Base-by-base conservation (phyloP, 495 filamentous ascomycete species). In the Penicillium fimorum region DNA sequence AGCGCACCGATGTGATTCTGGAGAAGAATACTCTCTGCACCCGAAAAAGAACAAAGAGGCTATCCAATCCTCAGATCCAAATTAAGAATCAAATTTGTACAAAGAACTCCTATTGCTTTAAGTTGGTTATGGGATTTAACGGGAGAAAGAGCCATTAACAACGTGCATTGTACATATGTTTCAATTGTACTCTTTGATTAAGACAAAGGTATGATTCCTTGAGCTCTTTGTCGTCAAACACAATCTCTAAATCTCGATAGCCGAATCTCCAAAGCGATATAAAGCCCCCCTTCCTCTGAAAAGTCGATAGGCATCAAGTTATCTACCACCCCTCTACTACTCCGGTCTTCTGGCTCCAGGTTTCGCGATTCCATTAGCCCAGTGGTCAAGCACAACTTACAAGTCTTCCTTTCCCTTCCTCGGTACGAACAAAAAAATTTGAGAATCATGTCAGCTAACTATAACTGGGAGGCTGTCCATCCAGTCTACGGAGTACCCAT, bases 401-500 rank as follows among this genome's bases (percentile, higher is more conserved):
- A 17, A n/a, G n/a, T 38, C 15, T 38, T 8, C n/a, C n/a, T 17
- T 38, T 38, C 7, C 32, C 32, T 15, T n/a, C 35, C n/a, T 37
- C 33, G 33, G 13, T 17, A 38, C 2, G n/a, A 17, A 38, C 22
- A 22, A 6, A 17, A 38, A 6, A 17, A 3, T 38, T 38, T 3
- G n/a, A n/a, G 35, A 17, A 17, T 38, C 35, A 46, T 46, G 44
- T 15, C 44, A 3, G 15, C 25, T 27, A 24, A 49, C 32, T 43
- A 40, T 11, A 41, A 20, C 38, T 52, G 37, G 50, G 1, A 42
- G n/a, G 9, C 25, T 9, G 1, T 25, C 11, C 50, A 52, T 25
- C 50, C 50, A 7, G 7, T 52, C 37, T 33, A 52, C 37, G 25
- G 38, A 0, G 38, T 52, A 4, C 50, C 50, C 4, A 8, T 52